Base-by-base conservation (phyloP, 805 yeast genomes). In the Lachancea fermentati region DNA sequence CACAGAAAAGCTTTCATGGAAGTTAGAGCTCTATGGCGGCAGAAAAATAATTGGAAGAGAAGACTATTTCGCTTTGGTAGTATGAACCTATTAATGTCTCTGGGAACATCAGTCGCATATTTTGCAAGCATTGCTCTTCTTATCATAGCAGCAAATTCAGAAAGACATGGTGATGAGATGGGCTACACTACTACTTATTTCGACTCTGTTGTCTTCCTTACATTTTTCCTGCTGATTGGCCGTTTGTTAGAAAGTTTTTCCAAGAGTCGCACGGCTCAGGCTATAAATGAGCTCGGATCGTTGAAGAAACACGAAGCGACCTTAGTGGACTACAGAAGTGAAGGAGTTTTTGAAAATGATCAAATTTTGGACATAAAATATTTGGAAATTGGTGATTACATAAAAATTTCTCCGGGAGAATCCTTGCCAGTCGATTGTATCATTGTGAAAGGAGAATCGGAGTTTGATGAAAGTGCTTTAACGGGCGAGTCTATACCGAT, bases 141-240 rank as follows among this genome's bases (percentile, higher is more conserved):
- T 9, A 67, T 54, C 75, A 26, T 71, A 74, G 30, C 73, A 79
- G 39, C 54, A 19, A 17, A 41, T 26, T 9, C 42, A 28, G 28
- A 39, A 30, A 16, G 36, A 5, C 43, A 72, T 79, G 36, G 50
- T 25, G 28, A 34, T 36, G 5, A 31, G 11, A n/a, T 32, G 30
- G 46, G 42, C 1, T 69, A 71, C 43, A 69, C 76, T 12, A 79
- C 86, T 3, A 79, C 85, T 0, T 84, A 81, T 51, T 84, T 84
- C 55, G 94, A 84, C 53, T 79, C 89, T 4, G 91, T 83, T 19
- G 85, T 84, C 3, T 84, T 84, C 53, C 66, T 84, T 47, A 74
- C 88, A 0, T 76, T 84, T 52, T 84, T 84, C 59, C 62, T 84
- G 41, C 66, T 84, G 35, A 76, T 81, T 43, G 94, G 94, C 1